Evolutionary conservation across 306 rosid species (phyloP), one percentile per base, ranked within the genome.

Genomic region (Datisca glomerata): DNA sequence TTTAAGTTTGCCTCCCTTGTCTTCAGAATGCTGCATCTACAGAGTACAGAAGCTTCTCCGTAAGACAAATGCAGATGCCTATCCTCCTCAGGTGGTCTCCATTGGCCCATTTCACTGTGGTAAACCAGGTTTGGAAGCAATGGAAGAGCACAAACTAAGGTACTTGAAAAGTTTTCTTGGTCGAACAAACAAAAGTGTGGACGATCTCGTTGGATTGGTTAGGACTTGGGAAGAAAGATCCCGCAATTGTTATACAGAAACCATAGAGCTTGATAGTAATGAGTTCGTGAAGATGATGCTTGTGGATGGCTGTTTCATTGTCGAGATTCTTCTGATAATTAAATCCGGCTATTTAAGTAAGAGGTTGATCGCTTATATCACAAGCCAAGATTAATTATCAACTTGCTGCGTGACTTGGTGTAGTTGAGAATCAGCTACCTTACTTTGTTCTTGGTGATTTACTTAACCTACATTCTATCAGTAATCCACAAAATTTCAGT

Each of bases 351-450:
- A 2, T 1, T 3, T 13, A 1, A 31, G 39, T n/a, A 21, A 14
- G 24, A 37, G 14, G 41, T 8, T 6, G 67, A 61, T 20, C 69
- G 5, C n/a, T 4, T 41, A 23, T 15, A 21, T 43, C 50, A 34
- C 13, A 67, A 49, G 33, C 67, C 70, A 33, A 56, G 55, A 61
- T 19, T 63, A 55, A 20, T 65, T 15, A 33, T 49, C 11, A 64
- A 70, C 31, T 43, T 75, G 7, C 28, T 28, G 34, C 49, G 41
- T 21, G 75, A 70, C 40, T 39, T 67, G 46, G 23, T 54, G 34
- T n/a, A 66, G 43, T 58, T 75, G 81, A 74, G 49, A 71, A 76
- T 64, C 85, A 76, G 24, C 45, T 76, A 40, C 73, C 85, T 1
- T 64, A 67, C 44, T 60, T 61, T 32, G 39, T 60, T 29, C 50